Base-by-base conservation (phyloP, 495 filamentous ascomycete species). In the Lophium mytilinum region DNA sequence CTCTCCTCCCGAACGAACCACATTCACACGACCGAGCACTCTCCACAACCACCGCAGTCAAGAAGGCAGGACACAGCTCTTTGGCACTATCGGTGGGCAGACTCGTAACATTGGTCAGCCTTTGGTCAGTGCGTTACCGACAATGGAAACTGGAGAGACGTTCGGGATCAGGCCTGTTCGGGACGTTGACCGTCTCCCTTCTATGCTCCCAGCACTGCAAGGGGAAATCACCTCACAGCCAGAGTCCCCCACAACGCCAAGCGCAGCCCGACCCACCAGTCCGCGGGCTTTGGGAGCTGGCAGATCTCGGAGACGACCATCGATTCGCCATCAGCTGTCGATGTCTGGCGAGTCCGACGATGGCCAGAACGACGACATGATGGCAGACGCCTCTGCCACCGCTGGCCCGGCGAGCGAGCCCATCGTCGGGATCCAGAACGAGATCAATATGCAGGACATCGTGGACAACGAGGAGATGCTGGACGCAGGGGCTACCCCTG, bases 171-270 rank as follows among this genome's bases (percentile, higher is more conserved):
- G 89, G 17, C 88, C 89, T 14, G 85, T 95, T 34, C 86, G 90
- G 54, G 91, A 96, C 67, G 78, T 80, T 37, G 92, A 96, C 63
- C 83, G 92, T 49, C 78, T 96, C 15, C 87, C 87, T 11, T 92
- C 88, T 54, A 93, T 94, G 82, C 72, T 89, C 34, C 84, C 89
- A 1, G 80, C 84, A 8, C 71, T 88, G 47, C 82, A 88, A 47
- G 77, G 81, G 1, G 84, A 84, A 18, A 74, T 90, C 50, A 79
- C 83, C 21, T 96, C 93, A 8, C 93, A 96, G 65, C 93, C 93
- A 0, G 87, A 89, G 52, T 96, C 92, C 9, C 93, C 93, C 0
- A 95, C 90, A 10, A 98, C 93, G 1, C 93, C 92, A 9, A 79
- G 86, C 50, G 87, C 87, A 39, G 48, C 39, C 50, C 56, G 53